Conservation (phyloP, 2,329 filamentous ascomycete genomes). For the Fusarium fracticaudum region DNA sequence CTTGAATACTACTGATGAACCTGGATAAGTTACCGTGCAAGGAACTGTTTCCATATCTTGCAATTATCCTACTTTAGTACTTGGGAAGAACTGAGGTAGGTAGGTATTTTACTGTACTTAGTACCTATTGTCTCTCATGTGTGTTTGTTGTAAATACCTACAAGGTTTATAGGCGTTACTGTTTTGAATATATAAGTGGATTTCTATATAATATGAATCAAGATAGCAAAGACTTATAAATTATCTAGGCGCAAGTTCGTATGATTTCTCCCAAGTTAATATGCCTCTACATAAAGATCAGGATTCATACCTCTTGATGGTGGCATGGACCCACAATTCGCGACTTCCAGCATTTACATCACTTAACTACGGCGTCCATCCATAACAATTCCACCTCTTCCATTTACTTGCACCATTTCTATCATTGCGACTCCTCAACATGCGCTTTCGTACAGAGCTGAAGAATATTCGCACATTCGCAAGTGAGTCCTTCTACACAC, state of each 20-base stretch:
- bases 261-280: neutral
- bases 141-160: neutral
- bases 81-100: neutral
- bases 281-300: neutral
- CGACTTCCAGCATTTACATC: constrained; percentile 20
- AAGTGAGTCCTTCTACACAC: constrained; percentile 54
- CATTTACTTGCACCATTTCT: neutral
- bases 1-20: neutral
- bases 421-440: constrained; percentile 46
- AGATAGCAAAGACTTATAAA: neutral
- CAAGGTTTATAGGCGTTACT: neutral
- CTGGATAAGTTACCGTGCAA: neutral
- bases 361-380: neutral
- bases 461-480: constrained; percentile 74
- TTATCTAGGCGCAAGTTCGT: neutral
- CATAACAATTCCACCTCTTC: neutral
- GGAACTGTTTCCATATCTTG: too few species aligned
- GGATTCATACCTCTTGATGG: neutral
- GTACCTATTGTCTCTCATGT: neutral
- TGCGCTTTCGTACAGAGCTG: constrained; percentile 74
- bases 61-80: neutral
- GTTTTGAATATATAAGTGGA: neutral
- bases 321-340: constrained; percentile 23
- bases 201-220: neutral
- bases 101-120: neutral